Percentiles rank a stretch among this genome's conserved stretches.
Evolutionary conservation across 2,329 filamentous ascomycete species (phyloP).

Genomic region (Gliomastix tumulicola): DNA sequence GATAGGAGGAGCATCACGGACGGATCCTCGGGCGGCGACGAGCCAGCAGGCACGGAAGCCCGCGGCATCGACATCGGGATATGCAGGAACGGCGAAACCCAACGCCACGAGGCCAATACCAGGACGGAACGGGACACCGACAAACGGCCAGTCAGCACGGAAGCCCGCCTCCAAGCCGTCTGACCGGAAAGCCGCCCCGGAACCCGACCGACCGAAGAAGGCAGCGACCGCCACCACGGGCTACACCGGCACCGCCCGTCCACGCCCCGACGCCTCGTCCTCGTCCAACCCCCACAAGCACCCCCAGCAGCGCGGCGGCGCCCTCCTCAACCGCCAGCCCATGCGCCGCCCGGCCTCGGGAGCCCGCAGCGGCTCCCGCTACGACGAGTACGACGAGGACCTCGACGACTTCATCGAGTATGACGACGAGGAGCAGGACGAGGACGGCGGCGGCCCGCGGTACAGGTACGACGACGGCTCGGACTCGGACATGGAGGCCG

Average conservation of each 20-base stretch:
- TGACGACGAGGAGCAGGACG: conserved; percentile 47
- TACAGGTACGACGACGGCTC: conserved; percentile 56
- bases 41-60: conserved; percentile 9
- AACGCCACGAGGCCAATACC: conserved; percentile 6
- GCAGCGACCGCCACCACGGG: conserved; percentile 55
- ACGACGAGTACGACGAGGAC: conserved; percentile 57
- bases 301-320: conserved; percentile 30
- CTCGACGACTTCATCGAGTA: conserved; percentile 57
- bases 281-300: conserved; percentile 13
- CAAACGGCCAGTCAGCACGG: no score
- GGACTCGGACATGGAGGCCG: conserved; percentile 75
- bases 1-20: no score
- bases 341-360: no score
- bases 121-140: conserved; percentile 13
- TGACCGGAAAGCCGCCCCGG: no score
- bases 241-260: conserved; percentile 58
- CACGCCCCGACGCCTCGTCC: conserved; percentile 31
- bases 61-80: conserved; percentile 10
- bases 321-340: conserved; percentile 26
- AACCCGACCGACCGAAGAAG: conserved; percentile 46
- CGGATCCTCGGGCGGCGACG: conserved; percentile 1
- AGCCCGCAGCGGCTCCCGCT: conserved; percentile 29
- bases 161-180: not conserved
- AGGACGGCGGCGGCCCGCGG: conserved; percentile 23
- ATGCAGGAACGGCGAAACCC: conserved; percentile 22